Evolutionary conservation across 2,329 filamentous ascomycete species (phyloP).

Genomic region (Ascosphaera aggregata): DNA sequence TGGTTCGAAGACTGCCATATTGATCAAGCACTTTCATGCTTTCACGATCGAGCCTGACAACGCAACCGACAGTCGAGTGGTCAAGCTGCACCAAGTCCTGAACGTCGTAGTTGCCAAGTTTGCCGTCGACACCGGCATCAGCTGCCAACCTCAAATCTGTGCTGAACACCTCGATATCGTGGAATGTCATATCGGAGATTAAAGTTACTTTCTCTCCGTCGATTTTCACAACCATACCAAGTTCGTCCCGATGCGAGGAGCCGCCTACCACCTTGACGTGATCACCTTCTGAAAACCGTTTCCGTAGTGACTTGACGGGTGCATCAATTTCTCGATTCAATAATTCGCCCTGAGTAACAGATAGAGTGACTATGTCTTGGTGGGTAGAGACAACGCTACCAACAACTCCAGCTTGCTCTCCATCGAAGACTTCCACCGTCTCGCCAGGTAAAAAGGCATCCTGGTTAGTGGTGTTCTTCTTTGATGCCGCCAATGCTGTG

Average conservation of each 20-base stretch:
- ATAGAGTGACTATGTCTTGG: constrained; percentile 75
- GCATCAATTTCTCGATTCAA: constrained; percentile 73
- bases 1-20: constrained; percentile 55
- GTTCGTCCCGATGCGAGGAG: constrained; percentile 81
- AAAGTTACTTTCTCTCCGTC: constrained; percentile 81
- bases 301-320: constrained; percentile 74
- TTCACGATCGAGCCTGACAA: constrained; percentile 89
- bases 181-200: constrained; percentile 75
- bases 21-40: constrained; percentile 79
- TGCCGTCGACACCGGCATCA: constrained; percentile 66
- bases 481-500: constrained; percentile 65
- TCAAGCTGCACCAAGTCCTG: constrained; percentile 91
- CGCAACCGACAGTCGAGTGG: constrained; percentile 71
- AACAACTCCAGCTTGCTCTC: constrained; percentile 78
- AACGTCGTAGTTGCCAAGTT: constrained; percentile 68
- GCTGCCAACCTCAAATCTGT: constrained; percentile 87
- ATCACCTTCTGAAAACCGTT: constrained; percentile 79
- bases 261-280: constrained; percentile 98
- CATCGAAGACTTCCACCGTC: constrained; percentile 87
- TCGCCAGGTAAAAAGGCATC: constrained; percentile 81
- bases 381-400: constrained; percentile 71
- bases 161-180: constrained; percentile 92
- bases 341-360: constrained; percentile 62
- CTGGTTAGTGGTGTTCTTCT: constrained; percentile 62
- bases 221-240: constrained; percentile 91